Percentiles rank a stretch among this genome's conserved stretches.
These are phyloP conservation scores for Dillenia suffruticosa DNA, from an alignment of 164 flowering plant species.

Conservation along the genomic window DNA sequence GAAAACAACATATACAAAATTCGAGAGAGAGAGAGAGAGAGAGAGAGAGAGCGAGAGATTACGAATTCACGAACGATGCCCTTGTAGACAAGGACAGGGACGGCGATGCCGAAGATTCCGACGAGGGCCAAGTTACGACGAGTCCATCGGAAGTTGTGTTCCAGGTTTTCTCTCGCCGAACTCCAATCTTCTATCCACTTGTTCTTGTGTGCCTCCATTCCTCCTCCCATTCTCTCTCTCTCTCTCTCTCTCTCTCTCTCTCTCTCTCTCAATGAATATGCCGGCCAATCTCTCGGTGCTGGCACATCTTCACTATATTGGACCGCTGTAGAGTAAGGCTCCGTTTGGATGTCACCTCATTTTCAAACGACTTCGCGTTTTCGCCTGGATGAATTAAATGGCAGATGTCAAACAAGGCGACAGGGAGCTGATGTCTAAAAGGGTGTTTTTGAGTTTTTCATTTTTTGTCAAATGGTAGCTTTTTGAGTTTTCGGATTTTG, in stretches of 20 bases:
- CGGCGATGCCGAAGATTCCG: slow-evolving; percentile 63
- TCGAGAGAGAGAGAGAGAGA: neutral
- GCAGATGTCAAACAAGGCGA: no score
- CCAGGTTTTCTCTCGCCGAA: slow-evolving; percentile 53
- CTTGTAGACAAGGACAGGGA: slow-evolving; percentile 55
- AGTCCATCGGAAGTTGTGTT: slow-evolving; percentile 64
- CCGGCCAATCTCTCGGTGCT: no score
- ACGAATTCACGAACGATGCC: slow-evolving; percentile 69
- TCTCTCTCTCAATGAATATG: neutral
- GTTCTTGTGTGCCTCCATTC: slow-evolving; percentile 66
- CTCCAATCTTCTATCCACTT: slow-evolving; percentile 60
- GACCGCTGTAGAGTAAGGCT: no score
- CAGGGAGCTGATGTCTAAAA: no score
- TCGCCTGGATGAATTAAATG: no score
- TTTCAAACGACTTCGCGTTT: no score
- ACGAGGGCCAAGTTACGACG: slow-evolving; percentile 58
- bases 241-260: slow-evolving; percentile 6
- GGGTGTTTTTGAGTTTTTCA: no score
- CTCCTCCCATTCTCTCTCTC: slow-evolving; percentile 52
- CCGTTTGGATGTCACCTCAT: no score
- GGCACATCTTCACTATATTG: no score
- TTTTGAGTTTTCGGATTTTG: no score
- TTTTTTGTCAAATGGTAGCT: no score
- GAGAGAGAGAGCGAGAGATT: slow-evolving; percentile 4
- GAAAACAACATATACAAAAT: no score